Conservation (phyloP, 768 basidiomycete genomes). For the Nidularia sp. region DNA sequence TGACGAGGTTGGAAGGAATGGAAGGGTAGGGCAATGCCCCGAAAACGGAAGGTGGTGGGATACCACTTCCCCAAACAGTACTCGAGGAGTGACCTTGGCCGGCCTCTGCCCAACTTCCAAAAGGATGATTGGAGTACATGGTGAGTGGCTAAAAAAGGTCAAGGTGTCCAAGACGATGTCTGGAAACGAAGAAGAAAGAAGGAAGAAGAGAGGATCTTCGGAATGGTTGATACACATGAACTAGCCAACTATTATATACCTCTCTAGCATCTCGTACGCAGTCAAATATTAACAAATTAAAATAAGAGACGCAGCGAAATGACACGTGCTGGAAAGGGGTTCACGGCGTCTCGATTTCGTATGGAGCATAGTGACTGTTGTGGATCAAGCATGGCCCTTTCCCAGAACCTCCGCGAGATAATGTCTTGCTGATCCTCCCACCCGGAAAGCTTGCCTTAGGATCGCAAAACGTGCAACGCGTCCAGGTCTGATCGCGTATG, state of each 20-base stretch:
- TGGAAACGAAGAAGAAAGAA: conserved; percentile 1
- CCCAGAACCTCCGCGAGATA: background rate
- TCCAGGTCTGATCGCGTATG: background rate
- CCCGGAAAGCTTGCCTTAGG: background rate
- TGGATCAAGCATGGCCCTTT: background rate
- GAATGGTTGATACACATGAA: background rate
- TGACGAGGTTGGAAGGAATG: conserved; percentile 23
- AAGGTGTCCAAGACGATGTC: background rate
- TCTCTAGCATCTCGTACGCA: background rate
- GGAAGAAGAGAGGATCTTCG: background rate
- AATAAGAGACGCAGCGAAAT: background rate
- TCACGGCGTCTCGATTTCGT: background rate
- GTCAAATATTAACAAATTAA: background rate
- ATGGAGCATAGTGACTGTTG: background rate
- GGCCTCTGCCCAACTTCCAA: conserved; percentile 28
- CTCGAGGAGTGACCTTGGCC: conserved; percentile 17
- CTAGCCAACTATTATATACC: background rate
- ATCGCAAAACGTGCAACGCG: background rate
- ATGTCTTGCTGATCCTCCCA: no score
- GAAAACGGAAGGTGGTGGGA: conserved; percentile 47
- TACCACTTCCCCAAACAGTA: conserved; percentile 11
- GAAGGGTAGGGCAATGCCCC: conserved; percentile 59
- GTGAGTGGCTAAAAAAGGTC: conserved; percentile 1
- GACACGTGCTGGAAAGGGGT: background rate
- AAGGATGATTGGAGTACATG: conserved; percentile 33